Conservation (phyloP, 169 alveolate species). For the Babesia divergens region DNA sequence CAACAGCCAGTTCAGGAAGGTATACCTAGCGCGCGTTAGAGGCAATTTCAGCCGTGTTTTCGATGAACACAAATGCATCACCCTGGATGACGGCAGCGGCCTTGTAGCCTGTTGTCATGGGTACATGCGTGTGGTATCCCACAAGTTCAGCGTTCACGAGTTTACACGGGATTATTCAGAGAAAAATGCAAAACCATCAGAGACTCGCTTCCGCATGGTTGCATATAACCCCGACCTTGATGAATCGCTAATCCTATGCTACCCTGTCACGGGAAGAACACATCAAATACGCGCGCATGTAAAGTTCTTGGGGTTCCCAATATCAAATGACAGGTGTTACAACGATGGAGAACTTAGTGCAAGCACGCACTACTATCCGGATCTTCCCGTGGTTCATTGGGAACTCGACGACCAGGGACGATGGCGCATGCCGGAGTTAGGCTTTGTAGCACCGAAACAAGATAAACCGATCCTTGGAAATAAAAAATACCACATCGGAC, state of each 20-base stretch:
- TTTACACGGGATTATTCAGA: conserved; percentile 8
- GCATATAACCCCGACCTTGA: conserved; percentile 82
- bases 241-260: conserved; percentile 86
- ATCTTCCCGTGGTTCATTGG: conserved; percentile 58
- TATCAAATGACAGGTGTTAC: conserved; percentile 75
- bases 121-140: conserved; percentile 35
- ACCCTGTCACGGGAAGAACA: conserved; percentile 95
- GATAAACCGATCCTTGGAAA: background rate
- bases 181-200: conserved; percentile 53
- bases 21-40: conserved; percentile 70
- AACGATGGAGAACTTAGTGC: conserved; percentile 52
- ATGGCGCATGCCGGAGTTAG: conserved; percentile 29
- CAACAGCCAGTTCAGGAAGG: conserved; percentile 56
- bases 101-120: conserved; percentile 35
- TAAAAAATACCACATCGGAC: conserved; percentile 21
- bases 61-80: conserved; percentile 3
- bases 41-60: conserved; percentile 68
- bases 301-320: conserved; percentile 87
- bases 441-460: background rate
- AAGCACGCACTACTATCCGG: conserved; percentile 47
- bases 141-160: conserved; percentile 36
- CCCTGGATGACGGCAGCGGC: background rate
- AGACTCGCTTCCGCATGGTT: conserved; percentile 69
- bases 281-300: conserved; percentile 97
- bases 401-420: conserved; percentile 38